Evolutionary conservation across 2,329 filamentous ascomycete genomes (phyloP), one percentile per base, ranked within the genome.

Genomic region (Microsporum canis): DNA sequence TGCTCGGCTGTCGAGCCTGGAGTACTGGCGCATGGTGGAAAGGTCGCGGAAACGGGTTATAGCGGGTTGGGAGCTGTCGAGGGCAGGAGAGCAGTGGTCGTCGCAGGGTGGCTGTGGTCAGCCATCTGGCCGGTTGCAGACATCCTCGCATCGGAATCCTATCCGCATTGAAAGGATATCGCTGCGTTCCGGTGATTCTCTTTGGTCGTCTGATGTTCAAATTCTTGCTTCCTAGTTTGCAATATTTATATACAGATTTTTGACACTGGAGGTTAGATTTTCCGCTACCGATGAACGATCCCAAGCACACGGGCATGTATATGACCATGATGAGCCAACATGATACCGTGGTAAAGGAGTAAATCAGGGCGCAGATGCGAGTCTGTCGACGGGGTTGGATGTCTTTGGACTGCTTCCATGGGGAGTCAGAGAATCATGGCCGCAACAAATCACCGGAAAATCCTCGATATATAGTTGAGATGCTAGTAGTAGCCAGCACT

Each of bases 111-210:
- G 72, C 72, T 71, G 73, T 71, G 71, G 71, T 72, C 73, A 76
- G 74, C 75, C 74, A 76, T 73, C 72, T 71, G 72, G 71, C 72
- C 71, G 75, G 72, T 65, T 73, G 75, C 71, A 76, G 71, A 71
- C 76, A 77, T 77, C 72, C 71, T 76, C 72, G 76, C 76, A 78
- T 78, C 66, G 66, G 72, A 71, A 70, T 34, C 23, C 41, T 68
- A 69, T 68, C 66, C 68, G 61, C 64, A 66, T 65, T 62, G 63
- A 63, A 61, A 51, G 33, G 8, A 57, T 56, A 39, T 17, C 17
- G 17, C 53, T 56, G 36, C n/a, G 17, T 39, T 56, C 36, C 53
- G n/a, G 36, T 6, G 5, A 17, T 38, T 31, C 23, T 27, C 36
- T 33, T 38, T 58, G 12, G 14, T 39, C 34, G 57, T 43, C 7